Base-by-base conservation (phyloP, 169 alveolate species). In the Babesia caballi region DNA sequence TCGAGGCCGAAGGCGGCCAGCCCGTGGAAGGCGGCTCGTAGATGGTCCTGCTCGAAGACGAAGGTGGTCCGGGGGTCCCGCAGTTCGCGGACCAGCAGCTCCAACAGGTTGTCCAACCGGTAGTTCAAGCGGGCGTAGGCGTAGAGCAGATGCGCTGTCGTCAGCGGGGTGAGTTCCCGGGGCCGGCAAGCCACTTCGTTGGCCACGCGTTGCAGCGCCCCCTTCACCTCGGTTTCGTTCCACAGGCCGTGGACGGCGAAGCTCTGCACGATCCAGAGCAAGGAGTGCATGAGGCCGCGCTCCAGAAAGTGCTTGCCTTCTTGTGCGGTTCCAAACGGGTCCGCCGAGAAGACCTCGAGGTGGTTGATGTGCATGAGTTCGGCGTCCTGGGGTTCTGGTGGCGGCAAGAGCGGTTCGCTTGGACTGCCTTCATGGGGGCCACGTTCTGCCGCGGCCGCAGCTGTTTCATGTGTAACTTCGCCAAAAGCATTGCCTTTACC, bases 191-290 rank as follows among this genome's bases (percentile, higher is more conserved):
- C 78, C 4, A 76, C 66, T 30, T 76, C 85, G 50, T 67, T 76
- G 38, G 85, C 70, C 23, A 76, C 27, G 5, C 74, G 57, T 30
- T 70, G 61, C 50, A 76, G 46, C 32, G 75, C 72, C n/a, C 74
- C 58, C 46, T 50, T 60, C 2, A 76, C 60, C 35, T 63, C 81
- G 17, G 54, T 32, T 9, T 58, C 81, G 54, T 76, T 76, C 70
- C 53, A 44, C 47, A 42, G 25, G n/a, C 65, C 51, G 35, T 60
- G 70, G 46, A 25, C 35, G 36, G 85, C 85, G 67, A 40, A 76
- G 30, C 77, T 60, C 46, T 76, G 73, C 27, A 67, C 76, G 8
- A 76, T 63, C 85, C 85, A 76, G 2, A 76, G 57, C n/a, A 76
- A 44, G 28, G 85, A 66, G 36, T 76, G 85, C 72, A 63, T 66